A percentile compares a stretch with the other conserved stretches of the same genome.
phyloP scores from a whole-genome alignment of 1,139 yeast species.

The Tardiomyces depauwii region DNA sequence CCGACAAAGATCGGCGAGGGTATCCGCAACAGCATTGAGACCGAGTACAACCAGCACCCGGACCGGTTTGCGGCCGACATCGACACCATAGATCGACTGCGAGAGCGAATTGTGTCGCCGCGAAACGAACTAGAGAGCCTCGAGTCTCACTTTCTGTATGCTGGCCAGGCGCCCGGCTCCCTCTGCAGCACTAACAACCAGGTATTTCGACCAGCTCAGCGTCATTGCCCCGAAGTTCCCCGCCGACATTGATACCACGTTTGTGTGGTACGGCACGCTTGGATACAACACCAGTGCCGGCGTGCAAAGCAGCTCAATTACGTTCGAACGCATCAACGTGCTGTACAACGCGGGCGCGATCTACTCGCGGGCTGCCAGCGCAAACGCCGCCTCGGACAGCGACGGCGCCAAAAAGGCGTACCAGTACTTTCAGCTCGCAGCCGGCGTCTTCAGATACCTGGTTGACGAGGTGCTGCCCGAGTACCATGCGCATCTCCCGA shows the following conservation, averaged over 20 bases:
- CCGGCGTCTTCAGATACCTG: slow-evolving; percentile 51
- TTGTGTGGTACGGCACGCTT: slow-evolving; percentile 64
- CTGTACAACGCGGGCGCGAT: slow-evolving; percentile 59
- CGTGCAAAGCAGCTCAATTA: slow-evolving; percentile 27
- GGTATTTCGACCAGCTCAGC: background rate
- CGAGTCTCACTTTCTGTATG: slow-evolving; percentile 33
- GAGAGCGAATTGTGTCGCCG: slow-evolving; percentile 20
- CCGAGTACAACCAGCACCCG: slow-evolving; percentile 57
- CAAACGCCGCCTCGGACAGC: slow-evolving; percentile 20
- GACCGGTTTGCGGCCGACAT: slow-evolving; percentile 46
- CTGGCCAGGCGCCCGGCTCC: slow-evolving; percentile 20
- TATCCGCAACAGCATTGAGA: slow-evolving; percentile 41
- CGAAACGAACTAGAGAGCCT: slow-evolving; percentile 21
- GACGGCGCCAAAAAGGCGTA: slow-evolving; percentile 48
- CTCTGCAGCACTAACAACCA: background rate
- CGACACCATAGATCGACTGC: slow-evolving; percentile 28
- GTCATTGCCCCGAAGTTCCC: background rate
- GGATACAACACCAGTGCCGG: slow-evolving; percentile 37
- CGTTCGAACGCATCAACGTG: slow-evolving; percentile 51
- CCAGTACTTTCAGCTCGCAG: slow-evolving; percentile 49
- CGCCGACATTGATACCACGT: slow-evolving; percentile 25
- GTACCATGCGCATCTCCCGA: slow-evolving; percentile 24
- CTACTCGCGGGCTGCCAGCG: slow-evolving; percentile 44
- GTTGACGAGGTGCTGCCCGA: slow-evolving; percentile 17
- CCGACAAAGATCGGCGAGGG: slow-evolving; percentile 20